Conservation (phyloP, 371 early-diverging fungal genomes). For the Rhizopus microsporus region DNA sequence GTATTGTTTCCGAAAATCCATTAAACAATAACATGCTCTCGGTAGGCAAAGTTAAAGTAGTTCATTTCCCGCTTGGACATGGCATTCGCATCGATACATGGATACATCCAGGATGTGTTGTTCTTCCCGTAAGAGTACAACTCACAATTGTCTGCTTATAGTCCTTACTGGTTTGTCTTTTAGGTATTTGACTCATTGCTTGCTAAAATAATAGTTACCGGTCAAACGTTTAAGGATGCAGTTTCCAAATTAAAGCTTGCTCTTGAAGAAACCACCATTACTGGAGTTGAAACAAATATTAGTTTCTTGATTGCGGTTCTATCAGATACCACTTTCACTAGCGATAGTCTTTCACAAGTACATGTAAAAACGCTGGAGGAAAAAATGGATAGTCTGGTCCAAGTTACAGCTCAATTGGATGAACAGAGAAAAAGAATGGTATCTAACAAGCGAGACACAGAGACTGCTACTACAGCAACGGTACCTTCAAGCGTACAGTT, state of each 20-base stretch:
- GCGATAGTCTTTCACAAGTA: constrained; percentile 17
- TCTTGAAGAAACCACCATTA: constrained; percentile 27
- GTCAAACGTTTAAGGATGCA: constrained; percentile 33
- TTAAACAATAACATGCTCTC: constrained; percentile 41
- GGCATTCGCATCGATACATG: constrained; percentile 51
- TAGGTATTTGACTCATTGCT: constrained; percentile 46
- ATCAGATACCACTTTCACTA: constrained; percentile 12
- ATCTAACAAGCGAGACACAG: neutral
- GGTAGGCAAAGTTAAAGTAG: constrained; percentile 32
- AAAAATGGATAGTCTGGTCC: constrained; percentile 20
- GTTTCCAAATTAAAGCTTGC: constrained; percentile 30
- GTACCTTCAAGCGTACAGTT: constrained; percentile 25
- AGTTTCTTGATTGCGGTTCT: constrained; percentile 33
- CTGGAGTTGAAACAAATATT: constrained; percentile 41
- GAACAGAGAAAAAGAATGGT: neutral
- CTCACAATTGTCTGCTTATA: neutral
- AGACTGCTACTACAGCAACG: neutral
- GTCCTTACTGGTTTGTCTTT: neutral
- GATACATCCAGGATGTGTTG: constrained; percentile 33
- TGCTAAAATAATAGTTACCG: constrained; percentile 45
- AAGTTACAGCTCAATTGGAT: constrained; percentile 4
- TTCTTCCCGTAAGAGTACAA: constrained; percentile 31
- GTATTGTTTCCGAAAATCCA: constrained; percentile 47
- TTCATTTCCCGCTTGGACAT: constrained; percentile 32
- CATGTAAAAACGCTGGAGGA: constrained; percentile 33